phyloP scores from a whole-genome alignment of 2,329 filamentous ascomycete species.

The Lachnellula hyalina region DNA sequence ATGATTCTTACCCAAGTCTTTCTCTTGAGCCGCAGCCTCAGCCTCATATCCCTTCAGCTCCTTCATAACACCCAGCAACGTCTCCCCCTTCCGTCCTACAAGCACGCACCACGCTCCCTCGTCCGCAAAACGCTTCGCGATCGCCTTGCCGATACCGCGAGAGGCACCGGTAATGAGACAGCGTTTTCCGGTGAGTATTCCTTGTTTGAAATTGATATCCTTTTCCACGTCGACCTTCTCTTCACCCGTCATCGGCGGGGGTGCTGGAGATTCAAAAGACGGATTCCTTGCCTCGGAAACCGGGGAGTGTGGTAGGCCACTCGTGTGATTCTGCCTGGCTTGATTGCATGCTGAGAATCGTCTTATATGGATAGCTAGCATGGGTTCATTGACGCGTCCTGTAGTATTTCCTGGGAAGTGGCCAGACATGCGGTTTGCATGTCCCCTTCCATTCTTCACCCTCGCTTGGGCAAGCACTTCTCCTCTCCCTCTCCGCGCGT shows the following conservation, averaged over 20 bases:
- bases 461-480: too few species aligned
- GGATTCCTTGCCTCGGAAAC: neutral
- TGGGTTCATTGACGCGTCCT: too few species aligned
- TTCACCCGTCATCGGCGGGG: too few species aligned
- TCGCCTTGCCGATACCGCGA: conserved; percentile 63
- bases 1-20: too few species aligned
- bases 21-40: neutral
- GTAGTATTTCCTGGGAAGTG: too few species aligned
- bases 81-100: conserved; percentile 49
- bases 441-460: too few species aligned
- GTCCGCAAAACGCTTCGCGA: conserved; percentile 59
- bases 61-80: conserved; percentile 61
- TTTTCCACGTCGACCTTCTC: too few species aligned
- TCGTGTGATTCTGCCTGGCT: neutral
- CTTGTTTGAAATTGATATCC: neutral
- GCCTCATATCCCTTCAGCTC: conserved; percentile 3
- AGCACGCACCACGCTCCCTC: conserved; percentile 57
- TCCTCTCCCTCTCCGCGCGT: too few species aligned
- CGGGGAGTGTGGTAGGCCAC: neutral
- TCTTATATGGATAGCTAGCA: too few species aligned
- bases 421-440: too few species aligned
- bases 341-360: neutral
- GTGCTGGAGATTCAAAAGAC: neutral
- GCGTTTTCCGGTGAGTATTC: conserved; percentile 22
- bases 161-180: conserved; percentile 64